Evolutionary conservation across 2,329 filamentous ascomycete species (phyloP), one percentile per base, ranked within the genome.

Genomic region (Aspergillus bombycis): DNA sequence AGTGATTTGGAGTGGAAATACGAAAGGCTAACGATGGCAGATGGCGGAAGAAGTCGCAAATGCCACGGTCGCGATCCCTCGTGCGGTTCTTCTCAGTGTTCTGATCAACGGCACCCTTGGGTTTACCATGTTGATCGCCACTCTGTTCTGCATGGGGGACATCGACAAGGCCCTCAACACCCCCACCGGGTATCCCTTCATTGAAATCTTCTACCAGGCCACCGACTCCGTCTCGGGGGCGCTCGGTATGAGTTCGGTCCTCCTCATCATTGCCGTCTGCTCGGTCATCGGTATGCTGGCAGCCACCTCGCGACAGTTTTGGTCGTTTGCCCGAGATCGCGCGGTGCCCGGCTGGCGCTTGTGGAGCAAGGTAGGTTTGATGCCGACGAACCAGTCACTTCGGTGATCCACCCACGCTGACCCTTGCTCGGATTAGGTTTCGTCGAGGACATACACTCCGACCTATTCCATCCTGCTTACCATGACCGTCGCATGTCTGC

Each of bases 291-390:
- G 74, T 34, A 72, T 76, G 65, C 65, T 78, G 4, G 76, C 76
- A 2, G 84, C 85, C 79, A 78, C 73, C 69, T 88, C 63, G 74
- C 81, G 71, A n/a, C 70, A 72, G 57, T 68, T 73, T 55, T 72
- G 71, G 74, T 71, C 72, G 9, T 73, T 75, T 32, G 64, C 72
- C 14, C 61, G 72, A 36, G 70, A 75, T 53, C 64, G 69, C 3
- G 72, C 68, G 9, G 64, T 75, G n/a, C 72, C 72, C 0, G 67
- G 69, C 4, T 75, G 72, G 68, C 66, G 69, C 23, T 8, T 74
- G 2, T 74, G 72, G 72, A 73, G 71, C 56, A 62, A 69, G 63
- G 72, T 74, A 66, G 23, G 68, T 58, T 32, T 8, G n/a, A 16
- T 30, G 12, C 16, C 30, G 16, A n/a, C 4, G 0, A 9, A 41